Evolutionary conservation across 371 early-diverging fungal genomes (phyloP).

Genomic region (Mucor circinelloides): DNA sequence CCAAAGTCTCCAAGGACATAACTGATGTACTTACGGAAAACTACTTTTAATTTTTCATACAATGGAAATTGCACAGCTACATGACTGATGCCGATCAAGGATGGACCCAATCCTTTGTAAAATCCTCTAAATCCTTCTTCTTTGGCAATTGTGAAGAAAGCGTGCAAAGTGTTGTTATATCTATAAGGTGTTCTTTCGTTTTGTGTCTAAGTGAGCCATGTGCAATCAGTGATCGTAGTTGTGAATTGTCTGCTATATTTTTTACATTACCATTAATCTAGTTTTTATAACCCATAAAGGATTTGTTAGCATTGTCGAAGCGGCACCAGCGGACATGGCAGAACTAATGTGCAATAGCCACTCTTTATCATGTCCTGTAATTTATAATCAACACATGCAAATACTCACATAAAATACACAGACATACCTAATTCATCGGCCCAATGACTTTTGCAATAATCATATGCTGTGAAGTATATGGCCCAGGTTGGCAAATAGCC

Average conservation of each 20-base stretch:
- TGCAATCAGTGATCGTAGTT: neutral
- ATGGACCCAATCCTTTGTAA: conserved; percentile 90
- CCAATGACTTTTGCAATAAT: conserved; percentile 61
- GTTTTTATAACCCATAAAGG: conserved; percentile 96
- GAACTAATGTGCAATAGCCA: conserved; percentile 79
- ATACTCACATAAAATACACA: neutral
- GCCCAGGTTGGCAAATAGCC: conserved; percentile 91
- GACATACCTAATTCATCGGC: conserved; percentile 26
- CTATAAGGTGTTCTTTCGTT: conserved; percentile 67
- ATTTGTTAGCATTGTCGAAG: conserved; percentile 80
- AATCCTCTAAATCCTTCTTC: conserved; percentile 79
- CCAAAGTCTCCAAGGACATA: neutral
- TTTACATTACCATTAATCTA: conserved; percentile 76
- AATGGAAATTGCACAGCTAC: conserved; percentile 95
- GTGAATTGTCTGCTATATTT: neutral
- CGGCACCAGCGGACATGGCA: conserved; percentile 86
- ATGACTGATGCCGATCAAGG: conserved; percentile 90
- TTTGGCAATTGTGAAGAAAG: conserved; percentile 67
- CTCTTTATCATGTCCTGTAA: conserved; percentile 51
- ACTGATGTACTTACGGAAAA: conserved; percentile 32
- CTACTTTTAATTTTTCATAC: conserved; percentile 86
- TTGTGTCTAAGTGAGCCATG: conserved; percentile 61
- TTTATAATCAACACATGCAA: neutral
- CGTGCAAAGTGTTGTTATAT: conserved; percentile 74
- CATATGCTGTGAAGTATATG: conserved; percentile 84